These are phyloP conservation scores for Magnolia officinalis DNA, from an alignment of 164 flowering plant genomes.

Conservation along the genomic window DNA sequence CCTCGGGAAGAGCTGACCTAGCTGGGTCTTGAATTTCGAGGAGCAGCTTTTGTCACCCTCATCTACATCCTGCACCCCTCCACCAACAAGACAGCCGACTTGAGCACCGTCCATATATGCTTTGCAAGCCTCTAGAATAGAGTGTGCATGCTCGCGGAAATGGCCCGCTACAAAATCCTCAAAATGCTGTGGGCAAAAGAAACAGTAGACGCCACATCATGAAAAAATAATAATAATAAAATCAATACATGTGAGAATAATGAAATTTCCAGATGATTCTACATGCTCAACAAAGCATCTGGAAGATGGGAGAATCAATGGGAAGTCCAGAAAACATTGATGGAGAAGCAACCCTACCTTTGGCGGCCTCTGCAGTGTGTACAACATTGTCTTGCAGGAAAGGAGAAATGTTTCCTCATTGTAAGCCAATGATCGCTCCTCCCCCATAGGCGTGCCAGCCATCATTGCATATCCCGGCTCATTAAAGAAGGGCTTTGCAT, in stretches of 20 bases:
- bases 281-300: no score
- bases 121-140: slow-evolving; percentile 63
- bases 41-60: slow-evolving; percentile 49
- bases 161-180: slow-evolving; percentile 73
- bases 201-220: neutral
- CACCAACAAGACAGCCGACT: slow-evolving; percentile 57
- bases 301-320: neutral
- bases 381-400: slow-evolving; percentile 67
- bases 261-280: neutral
- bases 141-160: slow-evolving; percentile 46
- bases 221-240: neutral
- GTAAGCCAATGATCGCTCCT: slow-evolving; percentile 45
- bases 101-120: slow-evolving; percentile 72
- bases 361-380: slow-evolving; percentile 63
- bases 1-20: slow-evolving; percentile 28
- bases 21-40: slow-evolving; percentile 26
- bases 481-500: slow-evolving; percentile 79
- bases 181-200: slow-evolving; percentile 56
- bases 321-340: neutral
- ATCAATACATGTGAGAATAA: neutral
- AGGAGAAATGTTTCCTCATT: slow-evolving; percentile 57
- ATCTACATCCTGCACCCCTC: slow-evolving; percentile 49
- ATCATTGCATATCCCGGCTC: slow-evolving; percentile 65
- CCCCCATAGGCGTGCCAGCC: slow-evolving; percentile 44
- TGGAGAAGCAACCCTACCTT: slow-evolving; percentile 39